A percentile compares a stretch with the other conserved stretches of the same genome.
Evolutionary conservation across 2,329 filamentous ascomycete genomes (phyloP).

Genomic region (Trichoderma brevicompactum): DNA sequence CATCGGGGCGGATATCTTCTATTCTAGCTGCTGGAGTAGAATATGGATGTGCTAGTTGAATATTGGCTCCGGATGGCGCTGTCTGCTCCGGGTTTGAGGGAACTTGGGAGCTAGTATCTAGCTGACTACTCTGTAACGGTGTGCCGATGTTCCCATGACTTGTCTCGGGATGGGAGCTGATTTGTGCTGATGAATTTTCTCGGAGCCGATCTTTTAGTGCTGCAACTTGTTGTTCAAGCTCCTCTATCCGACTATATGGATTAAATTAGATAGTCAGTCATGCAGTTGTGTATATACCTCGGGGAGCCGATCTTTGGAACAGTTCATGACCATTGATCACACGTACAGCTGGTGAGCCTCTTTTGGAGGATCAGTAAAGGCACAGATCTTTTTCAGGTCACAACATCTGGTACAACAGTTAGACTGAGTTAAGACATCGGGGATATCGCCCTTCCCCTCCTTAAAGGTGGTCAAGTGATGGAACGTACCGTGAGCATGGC

Average conservation of each 20-base stretch:
- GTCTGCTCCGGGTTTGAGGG: not conserved
- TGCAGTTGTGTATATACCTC: not conserved
- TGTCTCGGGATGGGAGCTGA: not conserved
- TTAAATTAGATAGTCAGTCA: not conserved
- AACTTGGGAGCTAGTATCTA: not conserved
- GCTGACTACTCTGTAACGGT: not conserved
- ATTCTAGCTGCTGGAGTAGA: not conserved
- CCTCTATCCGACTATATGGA: constrained; percentile 32
- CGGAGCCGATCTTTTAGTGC: constrained; percentile 29
- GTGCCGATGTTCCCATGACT: not conserved
- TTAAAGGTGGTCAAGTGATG: not conserved
- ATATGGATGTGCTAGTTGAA: not conserved
- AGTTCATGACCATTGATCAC: not conserved
- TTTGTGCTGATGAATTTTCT: not conserved
- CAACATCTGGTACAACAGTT: constrained; percentile 31
- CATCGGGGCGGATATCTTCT: not conserved
- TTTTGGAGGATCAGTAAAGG: constrained; percentile 35
- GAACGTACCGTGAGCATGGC: constrained; percentile 36
- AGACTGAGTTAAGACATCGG: constrained; percentile 18
- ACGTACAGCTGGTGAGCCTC: constrained; percentile 34
- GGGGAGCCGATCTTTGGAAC: not conserved
- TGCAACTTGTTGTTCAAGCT: constrained; percentile 30
- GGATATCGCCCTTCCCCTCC: not conserved
- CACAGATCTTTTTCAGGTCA: constrained; percentile 33
- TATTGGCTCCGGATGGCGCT: not conserved